Conservation (phyloP, 768 basidiomycete species). For the Pleurotus platypus region DNA sequence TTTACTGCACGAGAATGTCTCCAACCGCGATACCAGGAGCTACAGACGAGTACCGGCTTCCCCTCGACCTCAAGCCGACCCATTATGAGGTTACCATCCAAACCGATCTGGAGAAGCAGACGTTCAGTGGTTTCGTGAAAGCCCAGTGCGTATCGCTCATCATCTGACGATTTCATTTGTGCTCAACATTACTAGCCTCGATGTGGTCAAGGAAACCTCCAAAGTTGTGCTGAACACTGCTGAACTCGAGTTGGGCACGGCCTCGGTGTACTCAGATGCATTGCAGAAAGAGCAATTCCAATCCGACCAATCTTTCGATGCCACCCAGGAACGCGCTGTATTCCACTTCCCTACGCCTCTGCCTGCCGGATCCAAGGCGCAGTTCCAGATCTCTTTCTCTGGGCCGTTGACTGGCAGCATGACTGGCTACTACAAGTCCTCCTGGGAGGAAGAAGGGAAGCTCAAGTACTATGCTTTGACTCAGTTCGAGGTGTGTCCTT, state of each 20-base stretch:
- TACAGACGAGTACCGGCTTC: slow-evolving; percentile 54
- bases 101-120: slow-evolving; percentile 77
- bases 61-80: slow-evolving; percentile 58
- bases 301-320: slow-evolving; percentile 50
- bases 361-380: slow-evolving; percentile 66
- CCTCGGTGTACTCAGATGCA: slow-evolving; percentile 54
- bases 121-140: slow-evolving; percentile 74
- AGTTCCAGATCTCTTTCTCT: slow-evolving; percentile 67
- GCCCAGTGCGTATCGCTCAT: slow-evolving; percentile 46
- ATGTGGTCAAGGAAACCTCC: slow-evolving; percentile 59
- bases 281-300: slow-evolving; percentile 43
- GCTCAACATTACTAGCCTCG: slow-evolving; percentile 42
- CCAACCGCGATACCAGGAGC: slow-evolving; percentile 16
- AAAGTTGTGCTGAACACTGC: slow-evolving; percentile 64
- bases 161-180: neutral
- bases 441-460: slow-evolving; percentile 59
- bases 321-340: slow-evolving; percentile 59
- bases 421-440: slow-evolving; percentile 81
- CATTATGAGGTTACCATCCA: slow-evolving; percentile 80
- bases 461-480: slow-evolving; percentile 75
- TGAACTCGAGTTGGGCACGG: slow-evolving; percentile 53
- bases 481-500: slow-evolving; percentile 70
- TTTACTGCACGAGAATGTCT: slow-evolving; percentile 20
- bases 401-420: slow-evolving; percentile 66
- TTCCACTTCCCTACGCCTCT: slow-evolving; percentile 56